Evolutionary conservation across 495 filamentous ascomycete genomes (phyloP).

Genomic region (Trichodelitschia bisporula): DNA sequence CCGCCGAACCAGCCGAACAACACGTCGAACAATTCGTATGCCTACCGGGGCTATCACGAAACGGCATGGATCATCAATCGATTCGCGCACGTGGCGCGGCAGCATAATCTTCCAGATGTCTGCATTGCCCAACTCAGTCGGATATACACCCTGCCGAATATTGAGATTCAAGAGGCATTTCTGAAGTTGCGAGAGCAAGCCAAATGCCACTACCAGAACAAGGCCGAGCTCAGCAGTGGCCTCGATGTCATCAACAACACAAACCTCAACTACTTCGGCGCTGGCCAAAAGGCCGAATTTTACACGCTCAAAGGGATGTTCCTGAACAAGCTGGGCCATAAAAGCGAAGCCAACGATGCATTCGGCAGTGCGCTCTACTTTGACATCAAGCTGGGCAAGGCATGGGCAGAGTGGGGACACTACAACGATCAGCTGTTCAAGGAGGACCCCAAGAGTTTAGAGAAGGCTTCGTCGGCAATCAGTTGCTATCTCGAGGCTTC

Average conservation of each 20-base stretch:
- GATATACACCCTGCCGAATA: slow-evolving; percentile 96
- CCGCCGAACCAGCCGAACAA: slow-evolving; percentile 23
- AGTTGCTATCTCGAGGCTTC: slow-evolving; percentile 94
- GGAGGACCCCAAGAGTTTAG: slow-evolving; percentile 52
- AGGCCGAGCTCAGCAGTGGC: slow-evolving; percentile 67
- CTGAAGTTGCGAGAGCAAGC: slow-evolving; percentile 92
- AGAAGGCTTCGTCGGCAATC: slow-evolving; percentile 65
- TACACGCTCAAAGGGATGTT: slow-evolving; percentile 99
- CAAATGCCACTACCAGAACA: slow-evolving; percentile 94
- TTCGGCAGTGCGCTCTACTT: slow-evolving; percentile 89
- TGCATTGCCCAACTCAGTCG: slow-evolving; percentile 91
- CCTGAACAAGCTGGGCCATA: slow-evolving; percentile 70
- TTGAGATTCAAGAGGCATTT: slow-evolving; percentile 98
- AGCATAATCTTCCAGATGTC: slow-evolving; percentile 89
- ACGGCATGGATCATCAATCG: slow-evolving; percentile 99
- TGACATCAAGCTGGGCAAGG: slow-evolving; percentile 83
- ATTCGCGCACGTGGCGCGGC: slow-evolving; percentile 91
- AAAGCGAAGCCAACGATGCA: slow-evolving; percentile 74
- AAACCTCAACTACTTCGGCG: slow-evolving; percentile 91
- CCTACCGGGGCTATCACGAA: slow-evolving; percentile 92
- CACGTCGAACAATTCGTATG: slow-evolving; percentile 52
- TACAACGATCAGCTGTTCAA: slow-evolving; percentile 95
- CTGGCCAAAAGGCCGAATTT: slow-evolving; percentile 93
- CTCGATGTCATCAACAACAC: slow-evolving; percentile 99
- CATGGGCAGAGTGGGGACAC: slow-evolving; percentile 98